Percentiles rank a stretch among this genome's conserved stretches.
Evolutionary conservation across 441 rosid species (phyloP).

Genomic region (Gossypium trilobum): DNA sequence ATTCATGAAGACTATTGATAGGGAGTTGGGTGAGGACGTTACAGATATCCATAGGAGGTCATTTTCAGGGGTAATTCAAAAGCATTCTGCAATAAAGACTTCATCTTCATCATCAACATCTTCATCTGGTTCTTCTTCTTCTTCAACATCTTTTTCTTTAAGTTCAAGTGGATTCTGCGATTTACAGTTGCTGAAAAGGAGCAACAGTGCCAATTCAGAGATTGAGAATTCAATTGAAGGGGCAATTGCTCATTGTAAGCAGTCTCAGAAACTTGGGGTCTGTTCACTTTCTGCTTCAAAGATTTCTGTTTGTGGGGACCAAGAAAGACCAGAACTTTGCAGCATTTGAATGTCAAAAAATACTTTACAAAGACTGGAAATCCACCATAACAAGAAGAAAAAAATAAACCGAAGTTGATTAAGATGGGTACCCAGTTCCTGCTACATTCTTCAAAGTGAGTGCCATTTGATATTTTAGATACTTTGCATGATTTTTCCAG

Average conservation of each 20-base stretch:
- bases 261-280: constrained; percentile 39
- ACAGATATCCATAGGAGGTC: constrained; percentile 49
- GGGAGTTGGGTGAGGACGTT: constrained; percentile 27
- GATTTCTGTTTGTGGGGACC: constrained; percentile 30
- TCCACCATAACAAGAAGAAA: neutral
- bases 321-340: constrained; percentile 29
- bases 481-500: neutral
- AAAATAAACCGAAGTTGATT: neutral
- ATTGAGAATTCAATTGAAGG: constrained; percentile 64
- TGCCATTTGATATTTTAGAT: neutral
- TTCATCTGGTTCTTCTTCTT: constrained; percentile 39
- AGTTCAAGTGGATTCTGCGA: constrained; percentile 45
- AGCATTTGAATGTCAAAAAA: constrained; percentile 19
- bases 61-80: constrained; percentile 61
- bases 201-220: constrained; percentile 52
- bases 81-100: constrained; percentile 39
- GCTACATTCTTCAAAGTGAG: neutral
- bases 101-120: constrained; percentile 39
- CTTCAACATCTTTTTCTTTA: constrained; percentile 54
- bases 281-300: constrained; percentile 39
- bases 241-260: constrained; percentile 88
- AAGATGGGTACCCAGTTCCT: neutral
- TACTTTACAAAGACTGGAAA: neutral
- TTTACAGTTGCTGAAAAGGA: constrained; percentile 49
- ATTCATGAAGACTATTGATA: constrained; percentile 27